A percentile compares a stretch with the other conserved stretches of the same genome.
Conservation (phyloP, 2,329 filamentous ascomycete genomes). For the Trichoderma asperellum region DNA sequence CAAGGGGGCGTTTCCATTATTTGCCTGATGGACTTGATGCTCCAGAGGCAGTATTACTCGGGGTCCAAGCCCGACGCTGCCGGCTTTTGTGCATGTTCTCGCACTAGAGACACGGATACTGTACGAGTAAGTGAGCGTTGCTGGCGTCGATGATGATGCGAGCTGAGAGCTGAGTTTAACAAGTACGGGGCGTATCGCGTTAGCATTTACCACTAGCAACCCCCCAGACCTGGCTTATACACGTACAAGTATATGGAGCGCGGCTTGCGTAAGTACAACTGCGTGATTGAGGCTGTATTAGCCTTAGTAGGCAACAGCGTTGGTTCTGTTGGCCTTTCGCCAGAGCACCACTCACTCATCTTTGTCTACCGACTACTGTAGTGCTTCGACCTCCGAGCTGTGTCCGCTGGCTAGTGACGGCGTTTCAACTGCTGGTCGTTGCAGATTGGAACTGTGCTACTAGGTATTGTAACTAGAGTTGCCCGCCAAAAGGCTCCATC, state of each 20-base stretch:
- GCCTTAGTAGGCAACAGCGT: neutral
- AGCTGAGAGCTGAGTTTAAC: slow-evolving; percentile 6
- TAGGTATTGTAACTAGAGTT: neutral
- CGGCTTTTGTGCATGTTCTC: neutral
- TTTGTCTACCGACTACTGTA: neutral
- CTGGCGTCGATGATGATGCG: neutral
- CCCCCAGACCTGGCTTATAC: neutral
- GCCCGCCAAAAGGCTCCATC: neutral
- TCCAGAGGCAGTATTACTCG: neutral
- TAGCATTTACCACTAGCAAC: neutral
- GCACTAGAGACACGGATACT: neutral
- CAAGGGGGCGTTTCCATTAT: slow-evolving; percentile 5
- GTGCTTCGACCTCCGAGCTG: neutral
- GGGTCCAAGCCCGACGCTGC: slow-evolving; percentile 10
- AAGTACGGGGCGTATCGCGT: neutral
- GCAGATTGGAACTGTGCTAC: neutral
- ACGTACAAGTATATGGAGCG: neutral
- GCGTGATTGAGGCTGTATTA: neutral
- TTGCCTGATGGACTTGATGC: neutral
- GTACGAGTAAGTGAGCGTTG: neutral
- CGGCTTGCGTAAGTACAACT: neutral
- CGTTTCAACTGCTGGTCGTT: neutral
- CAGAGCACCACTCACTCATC: neutral
- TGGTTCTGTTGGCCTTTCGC: neutral
- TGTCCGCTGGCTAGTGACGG: neutral